These are phyloP conservation scores for Chalaropsis thielavioides DNA, from an alignment of 2,329 filamentous ascomycete genomes.

Conservation along the genomic window DNA sequence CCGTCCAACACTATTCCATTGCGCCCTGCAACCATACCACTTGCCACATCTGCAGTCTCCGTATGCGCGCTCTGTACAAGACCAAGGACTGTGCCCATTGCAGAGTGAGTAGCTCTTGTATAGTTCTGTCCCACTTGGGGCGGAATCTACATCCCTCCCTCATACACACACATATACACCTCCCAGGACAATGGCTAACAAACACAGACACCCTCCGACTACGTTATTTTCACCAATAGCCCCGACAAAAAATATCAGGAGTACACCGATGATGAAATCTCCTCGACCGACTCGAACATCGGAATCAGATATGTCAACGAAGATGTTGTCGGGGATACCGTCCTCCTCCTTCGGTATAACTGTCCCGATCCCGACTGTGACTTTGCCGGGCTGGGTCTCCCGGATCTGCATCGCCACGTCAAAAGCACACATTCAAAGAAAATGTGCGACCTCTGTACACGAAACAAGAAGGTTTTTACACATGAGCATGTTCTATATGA, in stretches of 20 bases:
- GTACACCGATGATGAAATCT: slow-evolving; percentile 59
- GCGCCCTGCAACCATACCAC: slow-evolving; percentile 92
- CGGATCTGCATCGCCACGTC: slow-evolving; percentile 57
- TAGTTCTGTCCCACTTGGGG: background rate
- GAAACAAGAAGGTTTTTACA: slow-evolving; percentile 96
- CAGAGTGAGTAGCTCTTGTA: slow-evolving; percentile 43
- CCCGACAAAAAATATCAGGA: slow-evolving; percentile 69
- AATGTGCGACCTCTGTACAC: slow-evolving; percentile 79
- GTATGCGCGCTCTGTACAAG: slow-evolving; percentile 88
- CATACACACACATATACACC: no score
- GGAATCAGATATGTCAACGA: slow-evolving; percentile 83
- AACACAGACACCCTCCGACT: slow-evolving; percentile 48
- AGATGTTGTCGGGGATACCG: slow-evolving; percentile 81
- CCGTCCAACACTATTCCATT: slow-evolving; percentile 73
- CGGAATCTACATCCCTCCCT: background rate
- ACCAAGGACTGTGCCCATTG: slow-evolving; percentile 95
- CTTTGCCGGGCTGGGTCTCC: slow-evolving; percentile 59
- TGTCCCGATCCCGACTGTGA: slow-evolving; percentile 73
- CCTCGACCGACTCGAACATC: slow-evolving; percentile 65
- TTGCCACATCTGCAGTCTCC: slow-evolving; percentile 87
- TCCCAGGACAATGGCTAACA: slow-evolving; percentile 19
- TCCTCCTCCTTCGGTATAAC: slow-evolving; percentile 81
- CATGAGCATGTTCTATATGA: slow-evolving; percentile 94
- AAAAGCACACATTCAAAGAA: slow-evolving; percentile 68
- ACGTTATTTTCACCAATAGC: slow-evolving; percentile 87